Evolutionary conservation across 257 asterid genomes (phyloP), one percentile per base, ranked within the genome.

Genomic region (Osmanthus fragrans): DNA sequence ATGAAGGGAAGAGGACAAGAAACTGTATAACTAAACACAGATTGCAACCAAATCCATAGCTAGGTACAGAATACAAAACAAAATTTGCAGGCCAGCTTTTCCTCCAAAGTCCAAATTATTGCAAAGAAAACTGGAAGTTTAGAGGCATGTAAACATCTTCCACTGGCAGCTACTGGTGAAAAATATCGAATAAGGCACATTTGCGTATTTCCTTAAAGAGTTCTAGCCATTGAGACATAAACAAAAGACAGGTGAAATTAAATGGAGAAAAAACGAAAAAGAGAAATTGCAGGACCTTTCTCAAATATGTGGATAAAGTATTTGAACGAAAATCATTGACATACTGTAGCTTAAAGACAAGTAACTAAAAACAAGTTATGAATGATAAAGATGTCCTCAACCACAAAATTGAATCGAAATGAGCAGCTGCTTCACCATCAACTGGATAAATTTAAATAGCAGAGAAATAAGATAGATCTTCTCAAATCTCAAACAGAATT

Each of bases 361-460:
- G n/a, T 47, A 64, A 60, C 8, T 33, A 16, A 65, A 65, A 34
- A 36, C 5, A 39, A 23, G 47, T 49, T 37, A 11, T 23, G 23
- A 39, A 18, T 23, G 33, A 54, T 7, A 25, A 60, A 36, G 67
- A 65, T 21, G 16, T 65, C 33, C 19, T 27, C 67, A 69, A 37
- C n/a, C 49, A 40, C 21, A 42, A 66, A 73, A 69, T 51, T 49
- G 65, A n/a, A 70, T 34, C 32, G 68, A 86, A 90, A 91, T 91
- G 86, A 80, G 78, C 1, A 78, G 78, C 73, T 73, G 58, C 80
- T 71, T 84, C 77, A 51, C 73, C 80, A 51, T 36, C 33, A 64
- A 73, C 15, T 3, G 51, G 33, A 32, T 47, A 54, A 51, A 51
- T 40, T 72, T 32, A 66, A 65, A 23, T 16, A 30, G 10, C 30